Conservation (phyloP, 192 early-diverging fungal species). For the Coemansia sp. region DNA sequence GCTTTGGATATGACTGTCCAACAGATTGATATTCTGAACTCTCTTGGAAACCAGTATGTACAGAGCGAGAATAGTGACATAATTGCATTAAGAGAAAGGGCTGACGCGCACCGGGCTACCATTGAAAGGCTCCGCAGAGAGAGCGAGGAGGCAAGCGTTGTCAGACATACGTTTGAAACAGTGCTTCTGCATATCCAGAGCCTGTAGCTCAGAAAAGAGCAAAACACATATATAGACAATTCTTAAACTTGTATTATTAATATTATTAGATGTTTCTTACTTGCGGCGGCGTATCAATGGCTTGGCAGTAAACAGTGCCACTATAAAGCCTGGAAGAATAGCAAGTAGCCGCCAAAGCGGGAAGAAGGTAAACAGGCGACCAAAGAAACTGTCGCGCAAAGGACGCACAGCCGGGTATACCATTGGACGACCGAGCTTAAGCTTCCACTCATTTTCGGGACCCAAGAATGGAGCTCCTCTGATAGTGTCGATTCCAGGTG, state of each 20-base stretch:
- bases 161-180: slow-evolving; percentile 40
- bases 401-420: slow-evolving; percentile 22
- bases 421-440: slow-evolving; percentile 5
- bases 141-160: slow-evolving; percentile 19
- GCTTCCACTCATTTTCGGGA: slow-evolving; percentile 40
- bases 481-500: slow-evolving; percentile 32
- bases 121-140: slow-evolving; percentile 24
- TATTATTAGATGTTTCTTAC: not conserved
- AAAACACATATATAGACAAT: not conserved
- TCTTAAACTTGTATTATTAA: not conserved
- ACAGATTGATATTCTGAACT: slow-evolving; percentile 24
- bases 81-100: slow-evolving; percentile 11
- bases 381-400: slow-evolving; percentile 14
- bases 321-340: slow-evolving; percentile 25
- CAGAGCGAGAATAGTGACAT: slow-evolving; percentile 6
- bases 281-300: slow-evolving; percentile 18
- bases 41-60: slow-evolving; percentile 6
- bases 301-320: slow-evolving; percentile 20
- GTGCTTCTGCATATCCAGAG: slow-evolving; percentile 33
- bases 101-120: not conserved
- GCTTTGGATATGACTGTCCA: slow-evolving; percentile 7
- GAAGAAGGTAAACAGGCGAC: slow-evolving; percentile 28
- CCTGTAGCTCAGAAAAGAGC: slow-evolving; percentile 6
- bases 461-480: slow-evolving; percentile 37
- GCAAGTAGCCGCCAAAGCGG: slow-evolving; percentile 44